Percentiles rank a stretch among this genome's conserved stretches.
These are phyloP conservation scores for Ophiostoma novo-ulmi DNA, from an alignment of 2,329 filamentous ascomycete genomes.

Conservation along the genomic window DNA sequence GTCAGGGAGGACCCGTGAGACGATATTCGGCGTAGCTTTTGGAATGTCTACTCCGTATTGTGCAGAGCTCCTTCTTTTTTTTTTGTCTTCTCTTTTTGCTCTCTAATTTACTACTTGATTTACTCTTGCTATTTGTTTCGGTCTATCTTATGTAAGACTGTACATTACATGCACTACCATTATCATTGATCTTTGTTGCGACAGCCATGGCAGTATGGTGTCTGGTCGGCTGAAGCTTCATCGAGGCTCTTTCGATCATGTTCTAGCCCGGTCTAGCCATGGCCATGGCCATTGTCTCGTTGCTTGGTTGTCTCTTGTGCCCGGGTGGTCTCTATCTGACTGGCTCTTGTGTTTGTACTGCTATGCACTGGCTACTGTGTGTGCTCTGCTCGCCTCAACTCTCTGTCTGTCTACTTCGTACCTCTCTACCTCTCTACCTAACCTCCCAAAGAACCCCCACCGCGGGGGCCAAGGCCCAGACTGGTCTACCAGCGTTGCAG, in stretches of 20 bases:
- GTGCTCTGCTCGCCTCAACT: too few species aligned
- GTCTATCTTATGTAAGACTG: not conserved
- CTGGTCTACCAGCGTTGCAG: constrained; percentile 3
- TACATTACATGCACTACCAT: not conserved
- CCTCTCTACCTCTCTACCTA: too few species aligned
- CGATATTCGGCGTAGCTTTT: constrained; percentile 6
- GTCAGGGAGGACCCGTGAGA: constrained; percentile 7
- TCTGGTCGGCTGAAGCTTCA: not conserved
- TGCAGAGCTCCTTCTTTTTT: not conserved
- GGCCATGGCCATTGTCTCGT: too few species aligned
- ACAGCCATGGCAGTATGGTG: not conserved
- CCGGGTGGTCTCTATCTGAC: too few species aligned
- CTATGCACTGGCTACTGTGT: too few species aligned
- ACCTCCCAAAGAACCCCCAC: not conserved
- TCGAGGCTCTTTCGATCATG: not conserved
- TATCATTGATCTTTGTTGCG: too few species aligned
- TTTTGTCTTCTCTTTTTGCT: not conserved
- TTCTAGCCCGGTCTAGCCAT: not conserved
- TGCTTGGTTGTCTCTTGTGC: too few species aligned
- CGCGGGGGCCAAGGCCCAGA: not conserved
- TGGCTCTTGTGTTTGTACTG: too few species aligned
- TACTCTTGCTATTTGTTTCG: not conserved
- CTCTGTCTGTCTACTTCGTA: too few species aligned
- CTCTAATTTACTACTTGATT: not conserved
- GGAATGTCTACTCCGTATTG: not conserved